phyloP scores from a whole-genome alignment of 169 alveolate genomes.

The Eimeria tenella region DNA sequence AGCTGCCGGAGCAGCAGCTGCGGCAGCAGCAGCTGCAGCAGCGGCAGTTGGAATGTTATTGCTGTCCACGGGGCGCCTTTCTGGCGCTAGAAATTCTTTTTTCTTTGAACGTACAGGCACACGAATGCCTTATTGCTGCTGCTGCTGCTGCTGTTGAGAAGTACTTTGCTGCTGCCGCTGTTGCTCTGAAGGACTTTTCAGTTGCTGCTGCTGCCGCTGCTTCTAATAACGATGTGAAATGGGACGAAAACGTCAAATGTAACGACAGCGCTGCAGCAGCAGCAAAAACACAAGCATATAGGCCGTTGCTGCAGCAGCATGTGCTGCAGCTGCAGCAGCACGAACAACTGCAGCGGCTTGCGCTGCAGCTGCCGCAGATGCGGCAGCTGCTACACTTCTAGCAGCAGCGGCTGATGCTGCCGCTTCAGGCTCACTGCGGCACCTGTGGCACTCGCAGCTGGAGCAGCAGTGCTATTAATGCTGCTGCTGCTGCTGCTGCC shows the following conservation, averaged over 20 bases:
- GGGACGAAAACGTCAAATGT: too few relatives aligned
- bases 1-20: not conserved
- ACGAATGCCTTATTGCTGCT: not conserved
- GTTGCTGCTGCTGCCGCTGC: not conserved
- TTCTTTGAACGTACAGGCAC: too few relatives aligned
- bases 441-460: not conserved
- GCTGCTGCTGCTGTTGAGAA: not conserved
- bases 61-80: too few relatives aligned
- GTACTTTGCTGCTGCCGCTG: not conserved
- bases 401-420: not conserved
- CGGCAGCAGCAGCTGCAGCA: not conserved
- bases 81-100: too few relatives aligned
- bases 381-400: not conserved
- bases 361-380: not conserved
- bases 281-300: not conserved
- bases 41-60: too few relatives aligned
- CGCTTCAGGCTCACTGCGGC: not conserved
- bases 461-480: not conserved
- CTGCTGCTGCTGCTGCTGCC: not conserved
- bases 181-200: not conserved
- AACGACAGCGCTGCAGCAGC: not conserved
- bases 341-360: not conserved
- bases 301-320: not conserved
- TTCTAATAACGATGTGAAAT: too few relatives aligned
- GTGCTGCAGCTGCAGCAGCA: not conserved